Evolutionary conservation across 129 eudicot genomes (phyloP), one percentile per base, ranked within the genome.

Genomic region (Escallonia herrerae): DNA sequence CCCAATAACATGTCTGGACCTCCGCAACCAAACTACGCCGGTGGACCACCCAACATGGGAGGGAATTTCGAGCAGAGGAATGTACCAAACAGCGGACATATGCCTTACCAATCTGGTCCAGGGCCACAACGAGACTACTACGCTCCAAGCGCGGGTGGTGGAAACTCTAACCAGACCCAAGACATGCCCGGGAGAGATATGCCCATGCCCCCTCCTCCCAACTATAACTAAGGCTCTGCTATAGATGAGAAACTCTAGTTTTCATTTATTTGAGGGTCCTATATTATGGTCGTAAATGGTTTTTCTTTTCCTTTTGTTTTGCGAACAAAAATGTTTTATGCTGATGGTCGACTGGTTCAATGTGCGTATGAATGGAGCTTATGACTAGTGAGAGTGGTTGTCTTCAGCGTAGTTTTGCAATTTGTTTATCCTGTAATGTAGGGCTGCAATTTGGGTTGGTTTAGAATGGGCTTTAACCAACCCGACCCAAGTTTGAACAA

Each of bases 181-280:
- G 82, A 84, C 51, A 51, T 87, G 65, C 87, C 84, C 22, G 97
- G 90, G 60, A 82, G 97, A 80, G 95, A 90, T 66, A 56, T 22
- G 33, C 33, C 33, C 33, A 0, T 69, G 73, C 86, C 83, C 0
- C 63, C 72, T 40, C 67, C 74, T 5, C 49, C 47, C 59, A 72
- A 81, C 76, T 76, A 78, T 74, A 40, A 84, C 68, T 72, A 74
- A 63, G 63, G 56, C 1, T 7, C 15, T 77, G 51, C 43, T 70
- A 56, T 65, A 68, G 42, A 67, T 75, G 55, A 15, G 57, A 12
- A 46, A 58, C 6, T 51, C 45, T 3, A 37, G 4, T 60, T 61
- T 37, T 38, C 46, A 38, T 58, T 51, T 49, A 22, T 22, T 22
- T 22, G 0, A 22, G 33, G 33, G 33, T 22, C 33, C 33, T 22